Percentiles rank a stretch among this genome's conserved stretches.
Evolutionary conservation across 768 basidiomycete species (phyloP).

Genomic region (Chalciporus pseudorubinellus): DNA sequence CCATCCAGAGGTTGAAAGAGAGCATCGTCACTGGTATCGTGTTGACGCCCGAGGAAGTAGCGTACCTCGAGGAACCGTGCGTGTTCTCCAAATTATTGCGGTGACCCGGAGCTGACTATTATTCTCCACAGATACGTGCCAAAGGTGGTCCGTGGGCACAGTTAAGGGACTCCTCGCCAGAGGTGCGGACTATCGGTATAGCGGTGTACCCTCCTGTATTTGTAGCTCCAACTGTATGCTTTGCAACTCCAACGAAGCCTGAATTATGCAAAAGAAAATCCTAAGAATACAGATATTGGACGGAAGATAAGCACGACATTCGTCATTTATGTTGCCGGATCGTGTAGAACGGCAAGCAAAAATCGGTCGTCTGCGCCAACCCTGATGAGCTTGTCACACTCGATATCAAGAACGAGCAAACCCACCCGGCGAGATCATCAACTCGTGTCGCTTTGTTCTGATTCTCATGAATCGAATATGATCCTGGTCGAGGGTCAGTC

Average conservation of each 20-base stretch:
- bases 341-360: constrained; percentile 80
- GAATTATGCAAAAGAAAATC: constrained; percentile 9
- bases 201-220: constrained; percentile 2
- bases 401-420: constrained; percentile 5
- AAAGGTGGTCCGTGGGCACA: constrained; percentile 18
- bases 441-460: constrained; percentile 85
- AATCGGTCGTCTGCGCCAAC: constrained; percentile 65
- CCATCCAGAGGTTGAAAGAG: constrained; percentile 29
- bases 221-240: background rate
- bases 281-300: constrained; percentile 15
- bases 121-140: constrained; percentile 15
- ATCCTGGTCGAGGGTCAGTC: constrained; percentile 54
- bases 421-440: constrained; percentile 93
- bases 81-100: background rate
- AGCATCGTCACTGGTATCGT: constrained; percentile 25
- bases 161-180: background rate
- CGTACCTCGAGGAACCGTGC: constrained; percentile 32
- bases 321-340: constrained; percentile 49
- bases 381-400: background rate
- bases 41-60: constrained; percentile 31
- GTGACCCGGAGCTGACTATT: background rate
- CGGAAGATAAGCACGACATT: background rate
- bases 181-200: background rate
- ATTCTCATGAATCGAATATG: constrained; percentile 87
- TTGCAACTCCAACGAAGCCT: background rate